Evolutionary conservation across 106 monocot genomes (phyloP), one percentile per base, ranked within the genome.

Genomic region (Allium sativum): DNA sequence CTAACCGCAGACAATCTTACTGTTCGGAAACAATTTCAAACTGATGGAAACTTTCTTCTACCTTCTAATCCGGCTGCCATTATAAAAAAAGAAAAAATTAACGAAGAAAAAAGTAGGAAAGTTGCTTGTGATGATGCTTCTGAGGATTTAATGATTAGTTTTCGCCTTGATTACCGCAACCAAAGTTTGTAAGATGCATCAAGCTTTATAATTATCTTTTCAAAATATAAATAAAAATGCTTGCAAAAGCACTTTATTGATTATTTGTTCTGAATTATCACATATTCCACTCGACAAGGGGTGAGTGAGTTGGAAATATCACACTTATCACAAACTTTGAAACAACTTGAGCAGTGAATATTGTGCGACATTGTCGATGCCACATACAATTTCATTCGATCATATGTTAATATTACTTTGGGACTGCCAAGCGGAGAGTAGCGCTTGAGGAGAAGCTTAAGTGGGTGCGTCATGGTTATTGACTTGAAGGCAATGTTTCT

Each of bases 161-260:
- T 88, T 54, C 68, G 74, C 2, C 78, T 80, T 7, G 78, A 81
- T 14, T 98, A 98, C 72, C 91, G 85, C 43, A 98, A 88, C 69
- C 80, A 88, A 88, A 88, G 93, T 93, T 68, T 55, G 67, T 40
- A 0, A 7, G n/a, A 6, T 55, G 44, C 46, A 22, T 64, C 63
- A 64, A 48, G 31, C 31, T 31, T 31, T 31, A 31, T 31, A 31
- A 1, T 2, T 31, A 5, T 31, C 5, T 31, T 31, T 31, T 31
- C n/a, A n/a, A 31, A 31, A 31, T 31, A 15, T 50, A 47, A 7
- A 50, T 18, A 8, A 41, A 40, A 42, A 42, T 42, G 5, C 21
- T 2, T 8, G 31, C 5, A n/a, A 5, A 31, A 31, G 31, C 31
- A 3, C 1, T 31, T 5, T 3, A 31, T 3, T 31, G 31, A 31